Percentiles rank a stretch among this genome's conserved stretches.
phyloP scores from a whole-genome alignment of 768 basidiomycete genomes.

The Rhodosporidiobolus odoratus region DNA sequence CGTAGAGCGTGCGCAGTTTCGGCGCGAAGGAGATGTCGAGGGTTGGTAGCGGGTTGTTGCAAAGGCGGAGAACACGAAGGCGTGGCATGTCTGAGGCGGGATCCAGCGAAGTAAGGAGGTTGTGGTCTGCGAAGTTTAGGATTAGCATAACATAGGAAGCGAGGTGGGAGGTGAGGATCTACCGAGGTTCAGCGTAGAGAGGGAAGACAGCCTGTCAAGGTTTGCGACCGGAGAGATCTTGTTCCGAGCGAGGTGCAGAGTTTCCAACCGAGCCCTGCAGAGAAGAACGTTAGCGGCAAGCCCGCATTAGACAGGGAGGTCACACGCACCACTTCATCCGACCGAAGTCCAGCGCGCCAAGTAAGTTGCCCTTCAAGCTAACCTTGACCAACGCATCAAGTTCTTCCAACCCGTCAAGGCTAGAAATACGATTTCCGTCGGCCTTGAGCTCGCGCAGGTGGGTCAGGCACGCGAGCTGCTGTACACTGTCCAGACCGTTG shows the following conservation, averaged over 20 bases:
- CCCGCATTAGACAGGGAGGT: constrained; percentile 33
- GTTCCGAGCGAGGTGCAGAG: constrained; percentile 76
- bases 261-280: constrained; percentile 57
- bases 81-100: constrained; percentile 53
- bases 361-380: constrained; percentile 68
- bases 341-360: constrained; percentile 60
- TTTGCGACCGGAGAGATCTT: constrained; percentile 58
- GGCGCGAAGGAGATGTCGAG: constrained; percentile 61
- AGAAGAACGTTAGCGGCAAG: constrained; percentile 45
- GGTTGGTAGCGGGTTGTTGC: constrained; percentile 67
- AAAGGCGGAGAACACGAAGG: constrained; percentile 76
- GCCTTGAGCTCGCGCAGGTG: constrained; percentile 83
- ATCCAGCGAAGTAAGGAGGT: constrained; percentile 57
- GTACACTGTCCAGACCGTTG: constrained; percentile 79
- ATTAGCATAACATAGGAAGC: no score
- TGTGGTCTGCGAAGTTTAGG: constrained; percentile 67
- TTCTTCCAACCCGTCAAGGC: constrained; percentile 67
- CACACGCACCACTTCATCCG: constrained; percentile 62
- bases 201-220: constrained; percentile 50
- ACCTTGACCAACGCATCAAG: constrained; percentile 79
- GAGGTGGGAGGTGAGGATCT: constrained; percentile 42
- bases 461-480: constrained; percentile 70
- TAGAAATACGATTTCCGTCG: constrained; percentile 75
- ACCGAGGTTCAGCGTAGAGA: constrained; percentile 80
- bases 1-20: constrained; percentile 80